A percentile compares a stretch with the other conserved stretches of the same genome.
These are phyloP conservation scores for Henckelia pumila DNA, from an alignment of 257 asterid genomes.

Conservation along the genomic window DNA sequence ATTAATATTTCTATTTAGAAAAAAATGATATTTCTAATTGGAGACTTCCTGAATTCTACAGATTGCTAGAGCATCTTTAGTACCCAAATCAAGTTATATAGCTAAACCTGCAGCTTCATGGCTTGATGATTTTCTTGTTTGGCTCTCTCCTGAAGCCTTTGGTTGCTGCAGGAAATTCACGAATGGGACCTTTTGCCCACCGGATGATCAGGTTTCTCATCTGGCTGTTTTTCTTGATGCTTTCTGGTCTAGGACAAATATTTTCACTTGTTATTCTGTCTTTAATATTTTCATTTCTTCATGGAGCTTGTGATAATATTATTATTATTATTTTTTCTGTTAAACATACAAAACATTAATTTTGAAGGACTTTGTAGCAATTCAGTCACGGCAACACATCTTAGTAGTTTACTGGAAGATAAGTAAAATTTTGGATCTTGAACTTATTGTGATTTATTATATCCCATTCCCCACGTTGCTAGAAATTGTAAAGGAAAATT, in stretches of 20 bases:
- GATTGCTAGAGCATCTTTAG: constrained; percentile 89
- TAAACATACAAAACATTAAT: background rate
- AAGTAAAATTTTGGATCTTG: background rate
- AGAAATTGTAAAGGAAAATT: background rate
- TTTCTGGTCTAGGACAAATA: background rate
- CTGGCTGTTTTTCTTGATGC: background rate
- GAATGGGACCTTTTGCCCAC: constrained; percentile 86
- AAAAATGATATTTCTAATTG: constrained; percentile 13
- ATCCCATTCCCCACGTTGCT: background rate
- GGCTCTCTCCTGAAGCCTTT: constrained; percentile 97
- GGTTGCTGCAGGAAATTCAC: constrained; percentile 96
- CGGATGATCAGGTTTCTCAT: constrained; percentile 79
- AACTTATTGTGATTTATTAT: too few species aligned
- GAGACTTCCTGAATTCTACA: constrained; percentile 35
- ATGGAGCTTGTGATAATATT: background rate
- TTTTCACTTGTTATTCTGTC: constrained; percentile 13
- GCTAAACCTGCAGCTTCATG: constrained; percentile 99
- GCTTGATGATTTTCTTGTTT: constrained; percentile 98
- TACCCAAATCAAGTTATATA: constrained; percentile 85
- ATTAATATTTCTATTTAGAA: background rate
- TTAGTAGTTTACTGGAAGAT: background rate
- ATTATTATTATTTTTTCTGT: constrained; percentile 1
- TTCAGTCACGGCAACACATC: background rate
- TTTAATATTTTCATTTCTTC: constrained; percentile 4
- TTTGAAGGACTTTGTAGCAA: background rate